Evolutionary conservation across 148 eudicot species (phyloP), one percentile per base, ranked within the genome.

Genomic region (Silene latifolia): DNA sequence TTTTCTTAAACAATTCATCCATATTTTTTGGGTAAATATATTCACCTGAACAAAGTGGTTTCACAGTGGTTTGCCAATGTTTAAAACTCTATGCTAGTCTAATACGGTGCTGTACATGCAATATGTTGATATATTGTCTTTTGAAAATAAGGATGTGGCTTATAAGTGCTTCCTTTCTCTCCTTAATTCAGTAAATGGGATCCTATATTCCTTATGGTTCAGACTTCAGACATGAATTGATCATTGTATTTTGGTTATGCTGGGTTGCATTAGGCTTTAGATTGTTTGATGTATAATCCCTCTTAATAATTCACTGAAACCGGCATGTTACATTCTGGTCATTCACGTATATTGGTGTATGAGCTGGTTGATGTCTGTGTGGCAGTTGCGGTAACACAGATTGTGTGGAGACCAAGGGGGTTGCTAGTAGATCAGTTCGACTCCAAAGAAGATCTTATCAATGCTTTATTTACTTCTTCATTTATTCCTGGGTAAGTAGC

Each of bases 391-490:
- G 90, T 96, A 66, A 96, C 99, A 51, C 92, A 92, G 85, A 84
- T 96, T 74, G 85, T 86, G 63, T 96, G 99, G 99, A 88, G 96
- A 79, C 99, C 99, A 24, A 92, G 87, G 79, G 99, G 99, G 64
- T 74, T 96, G 72, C 84, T 96, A 71, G 85, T 96, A 71, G 99
- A 96, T 85, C 92, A 89, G 73, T 95, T 95, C 71, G 99, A 95
- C 85, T 95, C 99, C 67, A 92, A 84, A 83, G 98, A 95, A 72
- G 99, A 95, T 86, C 93, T 95, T 71, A 90, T 95, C 73, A 87
- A 95, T 81, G 99, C 99, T 39, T 87, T 95, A 64, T 68, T 95
- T 71, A 95, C 99, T 20, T 95, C 99, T 44, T 95, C 99, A 72
- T 95, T 95, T 71, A 92, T 95, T 78, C 99, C 99, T n/a, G 99